phyloP scores from a whole-genome alignment of 768 basidiomycete genomes.

The Suillus lakei region DNA sequence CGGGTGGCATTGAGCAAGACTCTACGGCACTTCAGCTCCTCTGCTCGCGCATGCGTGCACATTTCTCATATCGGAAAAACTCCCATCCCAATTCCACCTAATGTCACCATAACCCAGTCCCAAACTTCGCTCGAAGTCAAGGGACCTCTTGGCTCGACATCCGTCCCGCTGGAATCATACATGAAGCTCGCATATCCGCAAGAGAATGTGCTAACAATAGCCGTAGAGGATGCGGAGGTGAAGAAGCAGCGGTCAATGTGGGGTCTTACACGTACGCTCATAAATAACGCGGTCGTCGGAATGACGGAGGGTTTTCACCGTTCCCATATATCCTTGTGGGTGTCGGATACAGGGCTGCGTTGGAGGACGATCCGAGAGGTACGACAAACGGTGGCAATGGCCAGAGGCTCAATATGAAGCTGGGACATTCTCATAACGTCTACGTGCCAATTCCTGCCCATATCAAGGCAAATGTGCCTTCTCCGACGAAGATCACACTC shows the following conservation, averaged over 20 bases:
- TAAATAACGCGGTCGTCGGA: slow-evolving; percentile 87
- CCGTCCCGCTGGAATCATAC: slow-evolving; percentile 52
- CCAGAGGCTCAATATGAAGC: slow-evolving; percentile 83
- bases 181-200: slow-evolving; percentile 44
- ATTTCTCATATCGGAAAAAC: slow-evolving; percentile 64
- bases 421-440: slow-evolving; percentile 91
- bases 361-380: slow-evolving; percentile 81
- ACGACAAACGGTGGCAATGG: slow-evolving; percentile 60
- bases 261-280: slow-evolving; percentile 92
- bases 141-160: slow-evolving; percentile 59
- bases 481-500: slow-evolving; percentile 83
- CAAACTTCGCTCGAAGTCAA: slow-evolving; percentile 52
- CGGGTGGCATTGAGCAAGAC: slow-evolving; percentile 23
- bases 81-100: slow-evolving; percentile 58
- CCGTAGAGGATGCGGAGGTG: slow-evolving; percentile 61
- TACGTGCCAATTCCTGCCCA: slow-evolving; percentile 80
- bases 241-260: slow-evolving; percentile 89
- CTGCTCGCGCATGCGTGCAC: slow-evolving; percentile 51
- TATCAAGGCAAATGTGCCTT: slow-evolving; percentile 80
- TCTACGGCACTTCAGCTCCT: slow-evolving; percentile 52
- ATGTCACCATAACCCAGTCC: slow-evolving; percentile 46
- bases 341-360: slow-evolving; percentile 88
- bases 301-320: slow-evolving; percentile 87
- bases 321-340: slow-evolving; percentile 90
- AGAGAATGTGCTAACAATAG: slow-evolving; percentile 38